Evolutionary conservation across 1,284 basidiomycete species (phyloP), one percentile per base, ranked within the genome.

Genomic region (Austroboletus niveus): DNA sequence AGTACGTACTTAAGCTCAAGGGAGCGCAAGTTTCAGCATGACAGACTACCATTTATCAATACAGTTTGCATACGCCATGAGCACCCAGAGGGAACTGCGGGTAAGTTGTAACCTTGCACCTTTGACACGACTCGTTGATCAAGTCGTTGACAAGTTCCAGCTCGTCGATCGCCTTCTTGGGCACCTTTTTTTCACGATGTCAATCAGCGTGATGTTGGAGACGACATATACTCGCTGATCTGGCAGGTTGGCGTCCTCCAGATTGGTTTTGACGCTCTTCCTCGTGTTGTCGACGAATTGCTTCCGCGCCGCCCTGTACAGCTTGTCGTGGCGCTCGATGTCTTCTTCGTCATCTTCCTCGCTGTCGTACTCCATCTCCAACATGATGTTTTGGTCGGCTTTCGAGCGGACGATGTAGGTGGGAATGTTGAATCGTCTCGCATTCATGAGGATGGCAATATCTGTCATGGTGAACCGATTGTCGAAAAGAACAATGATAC

Each of bases 321-420:
- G 8, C 45, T 24, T 45, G 35, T 58, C 35, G 7, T 54, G 54
- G 32, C 45, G 52, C 5, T 42, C 36, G 1, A 42, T 2, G 24
- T 54, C 54, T 0, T 60, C 51, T 8, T 59, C 57, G 8, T 60
- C 56, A 8, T 29, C 27, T 8, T 30, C 57, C 14, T 38, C 36
- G 36, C 36, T 38, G 38, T 68, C 60, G n/a, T 69, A 63, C 32
- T 57, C 61, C 54, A 58, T 60, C 41, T 70, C 70, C 31, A 45
- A 53, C 56, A 62, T 60, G 35, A 69, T 42, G 48, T 71, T 72
- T 2, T 49, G 17, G 17, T 17, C 17, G 17, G 17, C 17, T 17
- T 17, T 17, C 17, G 17, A 17, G 17, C 17, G 17, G 17, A 17
- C 17, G 17, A 17, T 17, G 17, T 17, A 17, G 17, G 17, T 17